phyloP scores from a whole-genome alignment of 768 basidiomycete genomes.

The Gelatoporia subvermispora region DNA sequence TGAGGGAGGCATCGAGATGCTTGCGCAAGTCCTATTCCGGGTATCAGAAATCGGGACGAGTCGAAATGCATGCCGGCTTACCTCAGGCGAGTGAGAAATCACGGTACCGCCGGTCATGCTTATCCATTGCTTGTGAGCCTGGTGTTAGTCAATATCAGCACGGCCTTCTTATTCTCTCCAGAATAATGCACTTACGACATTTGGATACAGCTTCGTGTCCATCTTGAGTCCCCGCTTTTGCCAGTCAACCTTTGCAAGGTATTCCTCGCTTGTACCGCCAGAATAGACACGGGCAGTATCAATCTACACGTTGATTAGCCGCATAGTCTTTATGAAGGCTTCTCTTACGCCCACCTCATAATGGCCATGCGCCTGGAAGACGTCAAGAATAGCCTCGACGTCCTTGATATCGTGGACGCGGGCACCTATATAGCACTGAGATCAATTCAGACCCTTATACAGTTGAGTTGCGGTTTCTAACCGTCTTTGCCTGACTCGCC shows the following conservation, averaged over 20 bases:
- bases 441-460: neutral
- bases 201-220: slow-evolving; percentile 47
- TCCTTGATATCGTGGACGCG: slow-evolving; percentile 45
- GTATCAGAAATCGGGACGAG: neutral
- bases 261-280: slow-evolving; percentile 29
- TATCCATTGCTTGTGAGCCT: neutral
- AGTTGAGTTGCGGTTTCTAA: neutral
- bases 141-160: neutral
- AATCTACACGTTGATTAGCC: slow-evolving; percentile 12
- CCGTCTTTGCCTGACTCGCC: slow-evolving; percentile 44
- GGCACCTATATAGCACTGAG: slow-evolving; percentile 24
- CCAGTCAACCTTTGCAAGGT: slow-evolving; percentile 48
- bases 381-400: slow-evolving; percentile 48
- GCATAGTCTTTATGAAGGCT: neutral
- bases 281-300: slow-evolving; percentile 25
- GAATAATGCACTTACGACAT: neutral
- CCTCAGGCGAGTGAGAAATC: slow-evolving; percentile 22
- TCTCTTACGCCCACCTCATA: slow-evolving; percentile 32
- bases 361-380: slow-evolving; percentile 53
- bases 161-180: neutral
- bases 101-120: neutral
- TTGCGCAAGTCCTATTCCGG: slow-evolving; percentile 29
- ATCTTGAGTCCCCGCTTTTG: slow-evolving; percentile 46
- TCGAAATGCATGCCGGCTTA: neutral
- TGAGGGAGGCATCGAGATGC: slow-evolving; percentile 32